Conservation (phyloP, 768 basidiomycete species). For the Lactarius deliciosus region DNA sequence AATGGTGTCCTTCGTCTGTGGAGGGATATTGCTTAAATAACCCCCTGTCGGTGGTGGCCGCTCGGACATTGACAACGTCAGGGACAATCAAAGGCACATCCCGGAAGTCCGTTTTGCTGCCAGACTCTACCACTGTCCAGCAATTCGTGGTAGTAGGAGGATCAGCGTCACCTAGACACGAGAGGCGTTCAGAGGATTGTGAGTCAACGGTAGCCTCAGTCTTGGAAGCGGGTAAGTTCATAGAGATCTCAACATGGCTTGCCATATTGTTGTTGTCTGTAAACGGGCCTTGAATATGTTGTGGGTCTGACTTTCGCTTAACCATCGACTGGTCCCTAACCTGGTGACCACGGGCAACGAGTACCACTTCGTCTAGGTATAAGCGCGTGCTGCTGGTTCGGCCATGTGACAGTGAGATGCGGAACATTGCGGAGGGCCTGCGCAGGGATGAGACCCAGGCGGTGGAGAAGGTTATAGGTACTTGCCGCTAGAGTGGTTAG, state of each 20-base stretch:
- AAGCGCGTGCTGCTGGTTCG: slow-evolving; percentile 52
- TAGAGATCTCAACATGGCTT: slow-evolving; percentile 5
- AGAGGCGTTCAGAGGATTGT: slow-evolving; percentile 6
- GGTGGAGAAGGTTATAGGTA: slow-evolving; percentile 7
- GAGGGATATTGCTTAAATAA: neutral
- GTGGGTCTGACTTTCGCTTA: slow-evolving; percentile 8
- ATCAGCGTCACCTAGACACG: slow-evolving; percentile 6
- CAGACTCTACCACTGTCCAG: slow-evolving; percentile 22
- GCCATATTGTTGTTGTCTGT: neutral
- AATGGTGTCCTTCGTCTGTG: neutral
- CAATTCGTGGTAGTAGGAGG: slow-evolving; percentile 7
- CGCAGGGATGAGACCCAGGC: neutral
- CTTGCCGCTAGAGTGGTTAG: slow-evolving; percentile 68
- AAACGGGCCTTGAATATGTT: neutral
- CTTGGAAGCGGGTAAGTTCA: slow-evolving; percentile 1
- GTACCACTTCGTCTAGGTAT: slow-evolving; percentile 19
- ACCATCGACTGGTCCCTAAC: slow-evolving; percentile 2
- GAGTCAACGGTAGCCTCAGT: slow-evolving; percentile 18
- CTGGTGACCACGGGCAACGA: slow-evolving; percentile 15
- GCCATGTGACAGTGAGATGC: slow-evolving; percentile 77
- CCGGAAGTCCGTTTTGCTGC: neutral
- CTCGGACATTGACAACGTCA: neutral
- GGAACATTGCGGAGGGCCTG: slow-evolving; percentile 71
- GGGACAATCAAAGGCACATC: neutral
- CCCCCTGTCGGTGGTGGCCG: neutral